A percentile compares a stretch with the other conserved stretches of the same genome.
These are phyloP conservation scores for Prototheca cutis DNA, from an alignment of 163 green algal genomes.

Conservation along the genomic window DNA sequence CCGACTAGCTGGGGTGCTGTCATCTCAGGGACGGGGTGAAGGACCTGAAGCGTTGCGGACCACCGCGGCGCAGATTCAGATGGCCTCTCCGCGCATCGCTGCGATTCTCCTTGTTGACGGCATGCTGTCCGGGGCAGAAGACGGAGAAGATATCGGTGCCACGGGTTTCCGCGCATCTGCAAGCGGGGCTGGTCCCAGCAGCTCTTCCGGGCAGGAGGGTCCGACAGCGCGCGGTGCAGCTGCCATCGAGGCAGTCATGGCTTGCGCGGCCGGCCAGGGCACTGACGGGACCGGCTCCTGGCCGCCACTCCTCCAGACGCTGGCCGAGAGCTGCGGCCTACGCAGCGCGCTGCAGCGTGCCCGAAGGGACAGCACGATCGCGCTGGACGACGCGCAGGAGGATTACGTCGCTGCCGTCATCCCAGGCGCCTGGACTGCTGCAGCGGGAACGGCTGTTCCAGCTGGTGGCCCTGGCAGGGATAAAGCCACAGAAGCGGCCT, in stretches of 20 bases:
- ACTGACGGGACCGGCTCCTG: not conserved
- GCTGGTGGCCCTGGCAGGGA: too few species aligned
- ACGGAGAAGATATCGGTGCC: not conserved
- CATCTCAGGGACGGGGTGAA: not conserved
- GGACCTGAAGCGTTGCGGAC: not conserved
- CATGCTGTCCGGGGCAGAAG: slow-evolving; percentile 4
- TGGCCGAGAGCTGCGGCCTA: slow-evolving; percentile 23
- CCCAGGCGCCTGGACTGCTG: slow-evolving; percentile 16
- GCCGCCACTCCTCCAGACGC: slow-evolving; percentile 12
- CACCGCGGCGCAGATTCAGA: slow-evolving; percentile 16
- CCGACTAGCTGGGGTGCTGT: slow-evolving; percentile 6
- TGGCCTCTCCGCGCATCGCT: slow-evolving; percentile 7
- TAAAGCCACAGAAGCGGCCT: too few species aligned
- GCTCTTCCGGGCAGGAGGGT: not conserved
- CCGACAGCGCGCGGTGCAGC: slow-evolving; percentile 16
- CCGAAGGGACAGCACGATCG: slow-evolving; percentile 23
- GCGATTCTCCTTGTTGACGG: slow-evolving; percentile 10
- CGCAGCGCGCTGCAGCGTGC: slow-evolving; percentile 26
- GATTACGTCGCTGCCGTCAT: slow-evolving; percentile 59
- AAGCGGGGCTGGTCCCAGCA: not conserved
- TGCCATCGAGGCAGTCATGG: slow-evolving; percentile 21
- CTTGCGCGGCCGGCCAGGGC: not conserved
- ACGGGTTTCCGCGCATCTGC: too few species aligned
- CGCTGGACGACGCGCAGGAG: slow-evolving; percentile 51
- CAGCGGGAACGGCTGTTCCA: too few species aligned